Conservation (phyloP, 2,329 filamentous ascomycete species). For the Zopfia rhizophila region DNA sequence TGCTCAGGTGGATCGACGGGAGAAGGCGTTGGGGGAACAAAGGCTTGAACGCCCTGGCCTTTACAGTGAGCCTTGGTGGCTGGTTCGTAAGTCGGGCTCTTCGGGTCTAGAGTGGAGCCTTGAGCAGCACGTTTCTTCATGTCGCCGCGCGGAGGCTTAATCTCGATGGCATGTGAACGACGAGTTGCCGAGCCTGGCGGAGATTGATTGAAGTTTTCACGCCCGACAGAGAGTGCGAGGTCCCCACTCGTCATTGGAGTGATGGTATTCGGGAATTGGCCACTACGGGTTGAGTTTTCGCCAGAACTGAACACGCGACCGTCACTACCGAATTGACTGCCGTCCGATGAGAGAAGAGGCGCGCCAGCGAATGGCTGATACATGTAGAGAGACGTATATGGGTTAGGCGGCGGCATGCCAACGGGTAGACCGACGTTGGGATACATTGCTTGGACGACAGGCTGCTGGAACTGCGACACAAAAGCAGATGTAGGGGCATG, state of each 20-base stretch:
- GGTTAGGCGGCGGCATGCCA: slow-evolving; percentile 28
- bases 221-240: slow-evolving; percentile 25
- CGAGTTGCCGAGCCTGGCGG: slow-evolving; percentile 44
- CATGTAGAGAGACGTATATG: slow-evolving; percentile 40
- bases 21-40: slow-evolving; percentile 44
- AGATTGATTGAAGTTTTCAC: slow-evolving; percentile 5
- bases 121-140: slow-evolving; percentile 34
- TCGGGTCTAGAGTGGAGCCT: slow-evolving; percentile 48
- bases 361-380: slow-evolving; percentile 37
- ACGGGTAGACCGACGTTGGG: slow-evolving; percentile 16
- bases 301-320: slow-evolving; percentile 4
- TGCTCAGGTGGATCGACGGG: no score
- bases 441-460: slow-evolving; percentile 36
- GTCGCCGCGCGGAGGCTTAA: slow-evolving; percentile 48
- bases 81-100: slow-evolving; percentile 54
- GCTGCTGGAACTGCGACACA: slow-evolving; percentile 36
- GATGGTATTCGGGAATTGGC: slow-evolving; percentile 2
- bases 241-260: slow-evolving; percentile 11
- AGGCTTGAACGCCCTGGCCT: slow-evolving; percentile 16
- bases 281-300: slow-evolving; percentile 11
- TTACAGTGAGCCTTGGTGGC: slow-evolving; percentile 22
- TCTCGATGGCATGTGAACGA: slow-evolving; percentile 53
- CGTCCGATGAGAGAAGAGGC: slow-evolving; percentile 31
- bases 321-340: slow-evolving; percentile 33
- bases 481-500: slow-evolving; percentile 32